A percentile compares a stretch with the other conserved stretches of the same genome.
Evolutionary conservation across 306 rosid species (phyloP).

Genomic region (Hippophae tibetana): DNA sequence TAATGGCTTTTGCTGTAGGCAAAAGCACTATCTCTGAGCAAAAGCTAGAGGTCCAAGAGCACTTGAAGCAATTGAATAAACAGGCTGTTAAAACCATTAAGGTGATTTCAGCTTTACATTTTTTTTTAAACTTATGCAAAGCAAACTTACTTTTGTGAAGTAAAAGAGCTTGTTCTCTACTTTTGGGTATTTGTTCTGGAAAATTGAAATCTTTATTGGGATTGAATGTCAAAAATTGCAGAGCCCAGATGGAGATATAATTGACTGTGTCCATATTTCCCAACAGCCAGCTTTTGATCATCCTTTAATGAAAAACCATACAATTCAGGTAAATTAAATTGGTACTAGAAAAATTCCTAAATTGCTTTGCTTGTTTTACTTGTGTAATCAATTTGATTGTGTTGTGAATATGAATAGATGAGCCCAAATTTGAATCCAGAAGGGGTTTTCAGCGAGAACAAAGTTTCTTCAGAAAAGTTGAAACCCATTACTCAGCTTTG

Average conservation of each 20-base stretch:
- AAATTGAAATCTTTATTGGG: too few relatives aligned
- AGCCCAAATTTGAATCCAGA: slow-evolving; percentile 76
- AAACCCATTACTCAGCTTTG: slow-evolving; percentile 54
- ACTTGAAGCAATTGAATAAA: slow-evolving; percentile 79
- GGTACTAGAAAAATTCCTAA: background rate
- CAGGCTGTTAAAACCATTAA: slow-evolving; percentile 64
- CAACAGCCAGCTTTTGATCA: slow-evolving; percentile 94
- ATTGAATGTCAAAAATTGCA: slow-evolving; percentile 21
- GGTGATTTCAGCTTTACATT: slow-evolving; percentile 26
- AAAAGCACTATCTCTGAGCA: slow-evolving; percentile 38
- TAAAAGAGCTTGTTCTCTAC: too few relatives aligned
- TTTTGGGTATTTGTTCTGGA: too few relatives aligned
- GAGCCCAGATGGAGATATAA: slow-evolving; percentile 96
- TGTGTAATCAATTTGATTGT: background rate
- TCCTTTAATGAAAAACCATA: slow-evolving; percentile 83
- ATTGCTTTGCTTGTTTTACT: slow-evolving; percentile 5
- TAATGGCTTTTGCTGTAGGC: slow-evolving; percentile 43
- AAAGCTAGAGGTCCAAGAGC: slow-evolving; percentile 60
- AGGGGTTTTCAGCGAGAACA: slow-evolving; percentile 66
- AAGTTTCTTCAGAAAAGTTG: slow-evolving; percentile 33
- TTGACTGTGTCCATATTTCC: slow-evolving; percentile 76
- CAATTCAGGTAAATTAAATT: slow-evolving; percentile 46
- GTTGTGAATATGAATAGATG: slow-evolving; percentile 34
- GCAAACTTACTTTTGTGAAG: background rate
- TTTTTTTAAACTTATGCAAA: background rate